These are phyloP conservation scores for Orbilia quercus DNA, from an alignment of 2,329 filamentous ascomycete genomes.

Conservation along the genomic window DNA sequence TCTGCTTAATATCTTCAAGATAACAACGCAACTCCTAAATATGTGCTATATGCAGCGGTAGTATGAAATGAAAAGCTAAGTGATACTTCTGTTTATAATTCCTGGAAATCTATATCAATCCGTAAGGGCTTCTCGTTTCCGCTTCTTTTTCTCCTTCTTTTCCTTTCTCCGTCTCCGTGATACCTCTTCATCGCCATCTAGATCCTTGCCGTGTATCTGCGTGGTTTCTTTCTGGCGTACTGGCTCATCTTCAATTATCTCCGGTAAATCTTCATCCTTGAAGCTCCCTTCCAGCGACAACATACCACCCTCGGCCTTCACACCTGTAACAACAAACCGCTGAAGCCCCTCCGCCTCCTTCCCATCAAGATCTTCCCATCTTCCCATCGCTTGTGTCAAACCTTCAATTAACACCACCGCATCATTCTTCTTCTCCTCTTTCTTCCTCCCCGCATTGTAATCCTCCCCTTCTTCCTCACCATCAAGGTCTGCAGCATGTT, in stretches of 20 bases:
- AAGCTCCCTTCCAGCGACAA: slow-evolving; percentile 90
- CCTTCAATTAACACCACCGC: slow-evolving; percentile 61
- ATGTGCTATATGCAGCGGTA: slow-evolving; percentile 9
- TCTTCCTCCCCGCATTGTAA: slow-evolving; percentile 34
- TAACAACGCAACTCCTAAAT: neutral
- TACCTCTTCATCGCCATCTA: slow-evolving; percentile 41
- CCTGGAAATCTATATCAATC: slow-evolving; percentile 8
- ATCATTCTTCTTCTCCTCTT: slow-evolving; percentile 31
- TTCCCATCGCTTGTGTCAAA: slow-evolving; percentile 68
- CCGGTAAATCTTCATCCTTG: slow-evolving; percentile 68
- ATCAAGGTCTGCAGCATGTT: slow-evolving; percentile 59
- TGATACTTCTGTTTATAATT: no score
- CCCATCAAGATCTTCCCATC: slow-evolving; percentile 80
- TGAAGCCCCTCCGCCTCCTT: slow-evolving; percentile 76
- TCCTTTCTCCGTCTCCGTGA: slow-evolving; percentile 44
- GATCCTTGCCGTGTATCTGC: slow-evolving; percentile 44
- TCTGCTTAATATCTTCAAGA: slow-evolving; percentile 11
- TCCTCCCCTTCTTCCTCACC: slow-evolving; percentile 57
- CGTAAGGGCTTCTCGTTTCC: slow-evolving; percentile 55
- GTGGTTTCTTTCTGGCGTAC: slow-evolving; percentile 9
- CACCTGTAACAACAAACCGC: slow-evolving; percentile 84
- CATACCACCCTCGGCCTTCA: slow-evolving; percentile 80
- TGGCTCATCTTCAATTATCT: slow-evolving; percentile 32
- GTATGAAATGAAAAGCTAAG: neutral
- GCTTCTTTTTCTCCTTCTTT: slow-evolving; percentile 58